phyloP scores from a whole-genome alignment of 257 asterid species.

The Solanum chaucha region DNA sequence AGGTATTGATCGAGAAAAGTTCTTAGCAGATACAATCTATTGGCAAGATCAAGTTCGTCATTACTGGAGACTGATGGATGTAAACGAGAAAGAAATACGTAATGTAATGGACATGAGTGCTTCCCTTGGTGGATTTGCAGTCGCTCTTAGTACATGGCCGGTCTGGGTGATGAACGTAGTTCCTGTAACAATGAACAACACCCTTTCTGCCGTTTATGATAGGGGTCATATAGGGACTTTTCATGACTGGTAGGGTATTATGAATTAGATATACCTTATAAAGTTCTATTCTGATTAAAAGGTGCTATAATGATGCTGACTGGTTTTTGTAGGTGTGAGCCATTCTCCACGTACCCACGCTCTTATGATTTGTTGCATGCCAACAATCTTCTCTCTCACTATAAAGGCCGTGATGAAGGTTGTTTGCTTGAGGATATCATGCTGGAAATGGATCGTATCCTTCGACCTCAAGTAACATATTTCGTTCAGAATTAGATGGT shows the following conservation, averaged over 20 bases:
- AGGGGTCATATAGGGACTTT: constrained; percentile 74
- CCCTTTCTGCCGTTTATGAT: constrained; percentile 69
- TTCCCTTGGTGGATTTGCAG: constrained; percentile 83
- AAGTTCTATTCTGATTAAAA: neutral
- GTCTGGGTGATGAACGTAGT: constrained; percentile 86
- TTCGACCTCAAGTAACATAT: constrained; percentile 64
- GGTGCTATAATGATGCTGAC: neutral
- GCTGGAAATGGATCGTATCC: constrained; percentile 85
- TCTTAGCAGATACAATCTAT: constrained; percentile 64
- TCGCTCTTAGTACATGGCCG: constrained; percentile 75
- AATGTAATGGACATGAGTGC: constrained; percentile 95
- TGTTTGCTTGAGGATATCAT: constrained; percentile 76
- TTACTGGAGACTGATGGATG: constrained; percentile 84
- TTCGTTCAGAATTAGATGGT: neutral
- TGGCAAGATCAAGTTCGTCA: constrained; percentile 97
- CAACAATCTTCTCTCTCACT: constrained; percentile 52
- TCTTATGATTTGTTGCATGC: constrained; percentile 54
- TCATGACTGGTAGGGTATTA: constrained; percentile 69
- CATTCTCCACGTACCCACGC: constrained; percentile 93
- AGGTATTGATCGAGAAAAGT: constrained; percentile 54
- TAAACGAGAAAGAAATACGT: constrained; percentile 54
- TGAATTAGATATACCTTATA: neutral
- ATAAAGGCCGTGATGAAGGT: constrained; percentile 45
- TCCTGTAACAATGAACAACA: constrained; percentile 48
- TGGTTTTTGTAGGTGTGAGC: constrained; percentile 58